Percentiles rank a stretch among this genome's conserved stretches.
Evolutionary conservation across 2,329 filamentous ascomycete genomes (phyloP).

Genomic region (Microdochium nivale): DNA sequence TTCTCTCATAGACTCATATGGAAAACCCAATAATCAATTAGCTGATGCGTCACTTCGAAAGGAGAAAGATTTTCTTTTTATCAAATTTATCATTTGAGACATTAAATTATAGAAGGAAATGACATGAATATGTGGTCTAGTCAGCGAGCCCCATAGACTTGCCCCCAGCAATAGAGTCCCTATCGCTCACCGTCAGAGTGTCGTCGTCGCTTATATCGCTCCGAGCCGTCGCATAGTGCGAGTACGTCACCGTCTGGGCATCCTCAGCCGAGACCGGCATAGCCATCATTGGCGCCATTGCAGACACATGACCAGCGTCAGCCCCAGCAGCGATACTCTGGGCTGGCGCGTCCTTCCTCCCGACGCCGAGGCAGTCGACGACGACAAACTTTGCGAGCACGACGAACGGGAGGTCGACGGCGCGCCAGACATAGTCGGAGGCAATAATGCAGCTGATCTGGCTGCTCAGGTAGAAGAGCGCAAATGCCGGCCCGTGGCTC

Average conservation of each 20-base stretch:
- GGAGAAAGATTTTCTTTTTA: no score
- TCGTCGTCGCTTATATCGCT: neutral
- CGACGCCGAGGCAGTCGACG: slow-evolving; percentile 1
- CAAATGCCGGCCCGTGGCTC: neutral
- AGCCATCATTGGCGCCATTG: neutral
- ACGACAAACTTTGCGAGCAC: neutral
- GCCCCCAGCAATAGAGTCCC: neutral
- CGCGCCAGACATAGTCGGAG: slow-evolving; percentile 1
- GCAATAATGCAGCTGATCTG: neutral
- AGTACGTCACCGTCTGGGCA: neutral
- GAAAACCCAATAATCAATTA: no score
- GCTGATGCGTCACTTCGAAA: no score
- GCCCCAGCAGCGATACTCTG: neutral
- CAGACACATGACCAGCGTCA: neutral
- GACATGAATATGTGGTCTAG: neutral
- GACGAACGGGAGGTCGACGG: neutral
- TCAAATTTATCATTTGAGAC: no score
- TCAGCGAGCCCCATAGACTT: neutral
- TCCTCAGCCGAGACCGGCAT: neutral
- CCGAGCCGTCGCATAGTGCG: neutral
- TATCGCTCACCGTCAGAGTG: neutral
- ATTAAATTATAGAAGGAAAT: no score
- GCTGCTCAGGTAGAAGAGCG: neutral
- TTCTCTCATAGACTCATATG: no score
- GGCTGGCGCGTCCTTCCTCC: neutral